phyloP scores from a whole-genome alignment of 2,329 filamentous ascomycete genomes.

The Nakataea oryzae region DNA sequence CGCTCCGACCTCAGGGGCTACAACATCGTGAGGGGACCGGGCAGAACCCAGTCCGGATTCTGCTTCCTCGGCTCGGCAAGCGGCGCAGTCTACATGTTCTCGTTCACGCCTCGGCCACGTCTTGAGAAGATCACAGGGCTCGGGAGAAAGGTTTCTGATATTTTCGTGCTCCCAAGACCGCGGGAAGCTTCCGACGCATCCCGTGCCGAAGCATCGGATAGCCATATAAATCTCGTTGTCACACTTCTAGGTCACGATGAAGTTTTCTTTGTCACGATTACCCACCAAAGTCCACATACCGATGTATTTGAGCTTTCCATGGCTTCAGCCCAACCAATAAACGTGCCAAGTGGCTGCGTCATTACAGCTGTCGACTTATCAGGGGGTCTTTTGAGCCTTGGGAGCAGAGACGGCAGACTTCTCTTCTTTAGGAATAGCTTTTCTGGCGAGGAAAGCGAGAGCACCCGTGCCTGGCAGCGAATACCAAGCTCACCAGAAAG shows the following conservation, averaged over 20 bases:
- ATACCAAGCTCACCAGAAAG: background rate
- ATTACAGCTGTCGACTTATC: slow-evolving; percentile 34
- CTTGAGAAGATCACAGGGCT: slow-evolving; percentile 23
- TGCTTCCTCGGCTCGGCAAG: slow-evolving; percentile 38
- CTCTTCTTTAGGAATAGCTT: background rate
- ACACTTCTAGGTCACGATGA: slow-evolving; percentile 33
- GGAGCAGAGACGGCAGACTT: slow-evolving; percentile 14
- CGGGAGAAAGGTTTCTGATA: slow-evolving; percentile 38
- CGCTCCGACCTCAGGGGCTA: slow-evolving; percentile 31
- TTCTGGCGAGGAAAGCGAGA: background rate
- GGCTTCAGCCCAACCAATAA: background rate
- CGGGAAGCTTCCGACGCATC: background rate
- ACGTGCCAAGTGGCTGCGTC: slow-evolving; percentile 28
- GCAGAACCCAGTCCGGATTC: slow-evolving; percentile 18
- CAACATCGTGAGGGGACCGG: slow-evolving; percentile 25
- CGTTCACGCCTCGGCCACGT: slow-evolving; percentile 15
- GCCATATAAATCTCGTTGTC: slow-evolving; percentile 22
- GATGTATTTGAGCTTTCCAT: background rate
- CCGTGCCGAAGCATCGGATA: background rate
- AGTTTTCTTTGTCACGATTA: slow-evolving; percentile 15
- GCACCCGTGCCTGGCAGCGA: background rate
- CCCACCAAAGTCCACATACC: background rate
- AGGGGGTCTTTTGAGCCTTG: slow-evolving; percentile 35
- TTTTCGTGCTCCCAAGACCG: slow-evolving; percentile 28
- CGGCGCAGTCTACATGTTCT: slow-evolving; percentile 36